phyloP scores from a whole-genome alignment of 1,284 basidiomycete species.

The Cryptococcus amylolentus region DNA sequence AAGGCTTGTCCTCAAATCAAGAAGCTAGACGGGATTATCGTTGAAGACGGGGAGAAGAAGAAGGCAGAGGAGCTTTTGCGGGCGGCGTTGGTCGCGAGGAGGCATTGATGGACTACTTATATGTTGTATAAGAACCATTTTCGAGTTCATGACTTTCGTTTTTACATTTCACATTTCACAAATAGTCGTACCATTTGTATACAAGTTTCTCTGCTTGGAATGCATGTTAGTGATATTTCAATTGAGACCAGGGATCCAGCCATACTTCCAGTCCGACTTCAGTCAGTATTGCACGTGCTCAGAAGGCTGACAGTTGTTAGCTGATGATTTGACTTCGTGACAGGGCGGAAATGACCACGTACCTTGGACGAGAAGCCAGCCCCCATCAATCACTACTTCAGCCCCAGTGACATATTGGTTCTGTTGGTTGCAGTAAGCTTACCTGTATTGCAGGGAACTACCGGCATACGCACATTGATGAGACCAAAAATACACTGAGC shows the following conservation, averaged over 20 bases:
- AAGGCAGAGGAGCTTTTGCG: constrained; percentile 69
- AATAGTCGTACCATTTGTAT: not conserved
- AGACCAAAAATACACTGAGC: constrained; percentile 42
- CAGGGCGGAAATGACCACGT: constrained; percentile 9
- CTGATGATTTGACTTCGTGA: not conserved
- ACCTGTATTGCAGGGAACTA: not conserved
- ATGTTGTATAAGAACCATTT: no score
- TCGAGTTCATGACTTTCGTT: not conserved
- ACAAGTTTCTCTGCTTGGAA: not conserved
- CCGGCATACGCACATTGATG: constrained; percentile 26
- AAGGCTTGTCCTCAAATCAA: constrained; percentile 62
- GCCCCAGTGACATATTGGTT: constrained; percentile 47
- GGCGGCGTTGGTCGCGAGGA: constrained; percentile 5
- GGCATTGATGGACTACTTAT: not conserved
- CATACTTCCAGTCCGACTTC: no score
- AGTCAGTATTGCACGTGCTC: no score
- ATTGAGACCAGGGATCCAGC: no score
- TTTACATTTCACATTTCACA: not conserved
- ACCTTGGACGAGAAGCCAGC: constrained; percentile 42
- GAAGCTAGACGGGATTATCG: constrained; percentile 75
- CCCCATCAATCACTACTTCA: constrained; percentile 45
- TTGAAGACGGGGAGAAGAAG: constrained; percentile 71
- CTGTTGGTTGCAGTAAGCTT: constrained; percentile 7
- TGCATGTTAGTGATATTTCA: no score
- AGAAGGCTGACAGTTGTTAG: no score